Evolutionary conservation across 495 filamentous ascomycete species (phyloP), one percentile per base, ranked within the genome.

Genomic region (Aspergillus heteromorphus): DNA sequence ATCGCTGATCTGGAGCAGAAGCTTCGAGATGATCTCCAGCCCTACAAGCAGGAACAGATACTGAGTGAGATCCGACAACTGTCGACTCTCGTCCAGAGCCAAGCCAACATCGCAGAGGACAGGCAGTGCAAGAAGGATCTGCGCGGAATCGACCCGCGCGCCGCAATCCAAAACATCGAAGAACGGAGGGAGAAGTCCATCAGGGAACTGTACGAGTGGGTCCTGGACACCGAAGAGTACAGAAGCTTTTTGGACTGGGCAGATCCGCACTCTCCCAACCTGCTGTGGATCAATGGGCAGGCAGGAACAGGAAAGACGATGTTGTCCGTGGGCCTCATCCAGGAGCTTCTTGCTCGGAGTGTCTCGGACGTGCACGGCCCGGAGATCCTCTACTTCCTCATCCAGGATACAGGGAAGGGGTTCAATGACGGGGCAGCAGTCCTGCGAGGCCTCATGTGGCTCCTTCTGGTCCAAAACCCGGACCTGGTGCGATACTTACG

Each of bases 231-330:
- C 10, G 2, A 40, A 1, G 36, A 41, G 27, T 52, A 42, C n/a
- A 43, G 16, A 18, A 11, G 18, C 1, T 41, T 52, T 18, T 2
- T 30, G 4, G n/a, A 18, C 13, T 52, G 49, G 49, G 29, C 6
- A 7, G 31, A 52, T 16, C 18, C 41, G 13, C 5, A 9, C 2
- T 2, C 49, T 19, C 7, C 18, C 1, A 16, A 8, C 3, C n/a
- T 41, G 17, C 49, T 52, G 10, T 77, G 72, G 74, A 67, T 79
- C 31, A 75, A 63, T 29, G 69, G 67, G 34, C 66, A 63, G 51
- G 62, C 69, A 6, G 72, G 72, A 16, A 75, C 67, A 48, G 49
- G 49, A 14, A 52, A 52, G 34, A 52, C 49, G 6, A 52, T 40
- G 36, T 17, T 52, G 1, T 21, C 42, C 9, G 5, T 52, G 11